These are phyloP conservation scores for Chlamydomonas schloesseri DNA, from an alignment of 139 green algal species.

Conservation along the genomic window DNA sequence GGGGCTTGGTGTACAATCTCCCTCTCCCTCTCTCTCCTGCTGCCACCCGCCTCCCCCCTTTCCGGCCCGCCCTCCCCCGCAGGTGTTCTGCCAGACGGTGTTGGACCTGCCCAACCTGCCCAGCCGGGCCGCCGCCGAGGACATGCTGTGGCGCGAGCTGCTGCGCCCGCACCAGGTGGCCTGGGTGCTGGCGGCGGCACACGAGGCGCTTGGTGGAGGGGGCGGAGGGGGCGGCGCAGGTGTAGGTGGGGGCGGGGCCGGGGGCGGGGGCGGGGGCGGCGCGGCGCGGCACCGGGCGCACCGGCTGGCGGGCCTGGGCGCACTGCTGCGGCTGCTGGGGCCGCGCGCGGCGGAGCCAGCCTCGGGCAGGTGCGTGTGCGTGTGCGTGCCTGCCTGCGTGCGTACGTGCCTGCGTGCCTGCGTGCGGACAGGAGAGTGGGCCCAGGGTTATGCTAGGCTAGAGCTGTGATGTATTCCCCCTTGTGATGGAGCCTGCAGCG, in stretches of 20 bases:
- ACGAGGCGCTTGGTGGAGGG: neutral
- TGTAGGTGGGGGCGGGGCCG: neutral
- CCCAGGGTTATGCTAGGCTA: no score
- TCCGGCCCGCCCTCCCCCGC: neutral
- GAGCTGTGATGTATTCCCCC: no score
- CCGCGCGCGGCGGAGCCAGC: conserved; percentile 24
- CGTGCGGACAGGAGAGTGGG: no score
- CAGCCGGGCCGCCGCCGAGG: conserved; percentile 9
- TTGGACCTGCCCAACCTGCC: neutral
- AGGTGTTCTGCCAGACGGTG: neutral
- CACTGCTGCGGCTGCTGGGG: conserved; percentile 24
- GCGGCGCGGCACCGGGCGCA: neutral
- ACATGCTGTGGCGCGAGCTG: neutral
- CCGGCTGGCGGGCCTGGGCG: conserved; percentile 30
- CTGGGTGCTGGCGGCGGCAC: neutral
- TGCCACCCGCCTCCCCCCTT: no score
- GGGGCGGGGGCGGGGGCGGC: neutral
- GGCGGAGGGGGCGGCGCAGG: neutral
- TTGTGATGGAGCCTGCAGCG: no score
- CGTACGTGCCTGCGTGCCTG: no score
- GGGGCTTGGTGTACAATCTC: no score
- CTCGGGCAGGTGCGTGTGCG: neutral
- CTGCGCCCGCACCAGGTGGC: neutral
- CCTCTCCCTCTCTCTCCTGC: no score
- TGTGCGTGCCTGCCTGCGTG: no score